phyloP scores from a whole-genome alignment of 345 rosid genomes.

The Eucalyptus pumila region DNA sequence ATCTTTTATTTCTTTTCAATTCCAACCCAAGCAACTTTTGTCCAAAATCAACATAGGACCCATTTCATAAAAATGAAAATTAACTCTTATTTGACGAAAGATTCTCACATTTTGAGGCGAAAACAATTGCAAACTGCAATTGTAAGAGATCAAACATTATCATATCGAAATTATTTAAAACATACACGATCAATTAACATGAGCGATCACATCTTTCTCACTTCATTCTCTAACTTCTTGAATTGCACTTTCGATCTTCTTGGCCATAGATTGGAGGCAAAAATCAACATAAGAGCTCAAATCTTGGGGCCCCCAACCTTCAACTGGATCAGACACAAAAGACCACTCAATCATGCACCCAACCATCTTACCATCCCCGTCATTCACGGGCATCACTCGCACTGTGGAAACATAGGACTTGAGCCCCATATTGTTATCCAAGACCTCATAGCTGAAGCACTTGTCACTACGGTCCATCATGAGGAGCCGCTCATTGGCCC shows the following conservation, averaged over 20 bases:
- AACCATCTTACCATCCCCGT: not conserved
- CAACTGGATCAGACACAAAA: not conserved
- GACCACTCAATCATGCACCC: not conserved
- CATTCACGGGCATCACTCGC: not conserved
- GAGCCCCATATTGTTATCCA: not conserved
- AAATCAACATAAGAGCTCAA: not conserved
- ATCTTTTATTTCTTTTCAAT: not conserved
- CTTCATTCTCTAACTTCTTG: not conserved
- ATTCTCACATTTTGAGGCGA: not conserved
- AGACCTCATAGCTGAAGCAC: not conserved
- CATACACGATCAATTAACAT: not conserved
- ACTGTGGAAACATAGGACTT: not conserved
- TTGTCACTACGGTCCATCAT: not conserved
- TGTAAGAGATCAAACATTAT: not conserved
- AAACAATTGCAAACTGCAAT: not conserved
- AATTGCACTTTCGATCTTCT: not conserved
- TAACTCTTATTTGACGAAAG: not conserved
- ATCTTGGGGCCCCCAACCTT: not conserved
- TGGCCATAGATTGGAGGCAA: not conserved
- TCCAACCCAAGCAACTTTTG: not conserved
- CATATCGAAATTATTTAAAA: not conserved
- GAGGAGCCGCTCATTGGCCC: not conserved
- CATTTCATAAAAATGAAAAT: not conserved
- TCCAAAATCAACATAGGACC: not conserved
- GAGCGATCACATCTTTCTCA: not conserved